Base-by-base conservation (phyloP, 169 alveolate genomes). In the Plasmodium gallinaceum region DNA sequence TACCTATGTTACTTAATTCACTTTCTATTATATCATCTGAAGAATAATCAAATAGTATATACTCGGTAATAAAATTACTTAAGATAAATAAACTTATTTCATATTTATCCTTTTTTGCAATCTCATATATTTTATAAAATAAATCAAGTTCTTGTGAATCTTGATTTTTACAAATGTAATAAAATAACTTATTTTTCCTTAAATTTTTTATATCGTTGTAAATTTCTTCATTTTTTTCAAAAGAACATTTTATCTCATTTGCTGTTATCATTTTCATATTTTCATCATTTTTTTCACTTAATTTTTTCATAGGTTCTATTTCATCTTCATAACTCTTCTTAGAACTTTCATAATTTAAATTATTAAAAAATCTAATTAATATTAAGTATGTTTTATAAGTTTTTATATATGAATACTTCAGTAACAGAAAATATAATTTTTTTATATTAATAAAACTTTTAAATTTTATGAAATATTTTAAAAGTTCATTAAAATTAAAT, bases 381-480 rank as follows among this genome's bases (percentile, higher is more conserved):
- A 80, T 66, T 52, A 80, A 68, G 18, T 80, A 80, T 5, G 90
- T 80, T 80, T 80, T 80, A 48, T 80, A 80, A 26, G 90, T 80
- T 57, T 80, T 80, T 32, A 80, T 68, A 48, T 66, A 80, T 2
- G 90, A 80, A 43, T 80, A 69, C n/a, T 69, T 80, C n/a, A 80
- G 80, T 57, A 80, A 64, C 20, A 80, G 57, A 62, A 80, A 80
- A 80, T 80, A 80, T 52, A 80, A 54, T 46, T 80, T 80, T 57
- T 68, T 80, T 65, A 80, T 66, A 57, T 80, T 80, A 52, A 80
- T 80, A 42, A 80, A 80, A 61, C 90, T 80, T 80, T 80, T 80
- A 68, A 80, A 80, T 68, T 68, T 80, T 80, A 80, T 80, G 72
- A 80, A 80, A 80, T 80, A 80, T 80, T 80, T 80, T 52, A 80